A percentile compares a stretch with the other conserved stretches of the same genome.
Evolutionary conservation across 78 protist genomes (phyloP).

Genomic region (slime mould (Dictyostelium discoideum)): DNA sequence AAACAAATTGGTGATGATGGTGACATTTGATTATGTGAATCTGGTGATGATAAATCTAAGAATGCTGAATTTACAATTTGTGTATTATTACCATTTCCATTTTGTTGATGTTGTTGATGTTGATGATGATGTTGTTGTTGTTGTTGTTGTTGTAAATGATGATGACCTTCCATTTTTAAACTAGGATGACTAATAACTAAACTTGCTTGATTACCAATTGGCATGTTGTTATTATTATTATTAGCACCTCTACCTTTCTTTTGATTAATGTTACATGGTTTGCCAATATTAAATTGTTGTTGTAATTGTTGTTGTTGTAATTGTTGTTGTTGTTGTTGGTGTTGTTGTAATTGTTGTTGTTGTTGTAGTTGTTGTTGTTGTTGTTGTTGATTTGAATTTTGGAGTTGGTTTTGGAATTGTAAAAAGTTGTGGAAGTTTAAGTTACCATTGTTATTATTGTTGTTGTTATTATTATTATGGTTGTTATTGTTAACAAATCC

Average conservation of each 20-base stretch:
- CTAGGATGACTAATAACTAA: neutral
- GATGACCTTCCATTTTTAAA: neutral
- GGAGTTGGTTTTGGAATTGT: conserved; percentile 9
- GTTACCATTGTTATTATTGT: neutral
- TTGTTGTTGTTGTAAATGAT: neutral
- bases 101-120: neutral
- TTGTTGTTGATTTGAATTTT: neutral
- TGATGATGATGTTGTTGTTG: neutral
- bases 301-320: neutral
- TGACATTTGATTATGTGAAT: neutral
- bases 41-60: conserved; percentile 51
- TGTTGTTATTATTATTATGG: neutral
- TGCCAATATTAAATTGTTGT: neutral
- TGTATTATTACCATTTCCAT: neutral
- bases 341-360: neutral
- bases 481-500: neutral
- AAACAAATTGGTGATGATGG: neutral
- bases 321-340: neutral
- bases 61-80: neutral
- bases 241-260: conserved; percentile 3
- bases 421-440: neutral
- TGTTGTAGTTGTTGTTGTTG: neutral
- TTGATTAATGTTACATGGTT: neutral
- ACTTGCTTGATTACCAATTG: neutral
- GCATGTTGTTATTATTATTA: neutral